Evolutionary conservation across 192 early-diverging fungal species (phyloP).

Genomic region (Neocallimastix lanati): DNA sequence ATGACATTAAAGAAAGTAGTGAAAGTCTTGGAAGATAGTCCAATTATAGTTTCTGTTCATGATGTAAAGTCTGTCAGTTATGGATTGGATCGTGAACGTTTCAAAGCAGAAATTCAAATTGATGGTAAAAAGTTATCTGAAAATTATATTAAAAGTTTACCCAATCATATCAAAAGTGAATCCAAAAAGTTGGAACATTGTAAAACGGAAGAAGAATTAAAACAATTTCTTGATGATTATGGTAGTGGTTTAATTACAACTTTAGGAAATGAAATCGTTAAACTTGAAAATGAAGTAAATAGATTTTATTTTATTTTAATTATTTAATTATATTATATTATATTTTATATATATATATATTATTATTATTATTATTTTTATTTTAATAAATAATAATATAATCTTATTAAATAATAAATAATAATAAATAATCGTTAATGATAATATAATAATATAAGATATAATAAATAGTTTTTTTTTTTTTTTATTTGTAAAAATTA

Average conservation of each 20-base stretch:
- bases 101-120: conserved; percentile 40
- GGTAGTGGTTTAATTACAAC: conserved; percentile 16
- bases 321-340: too few relatives aligned
- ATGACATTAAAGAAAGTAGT: conserved; percentile 17
- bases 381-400: too few relatives aligned
- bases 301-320: too few relatives aligned
- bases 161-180: conserved; percentile 5
- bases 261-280: conserved; percentile 28
- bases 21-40: conserved; percentile 20
- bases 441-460: too few relatives aligned
- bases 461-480: too few relatives aligned
- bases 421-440: too few relatives aligned
- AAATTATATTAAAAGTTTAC: conserved; percentile 12
- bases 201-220: conserved; percentile 16
- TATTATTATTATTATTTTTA: too few relatives aligned
- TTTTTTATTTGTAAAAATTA: too few relatives aligned
- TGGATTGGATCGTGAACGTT: conserved; percentile 27
- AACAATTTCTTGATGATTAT: conserved; percentile 17
- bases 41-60: conserved; percentile 28
- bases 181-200: conserved; percentile 10
- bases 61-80: conserved; percentile 32
- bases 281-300: conserved; percentile 13
- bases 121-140: conserved; percentile 27
- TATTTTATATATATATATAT: too few relatives aligned
- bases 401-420: too few relatives aligned